Conservation (phyloP, 345 rosid species). For the Salix purpurea region DNA sequence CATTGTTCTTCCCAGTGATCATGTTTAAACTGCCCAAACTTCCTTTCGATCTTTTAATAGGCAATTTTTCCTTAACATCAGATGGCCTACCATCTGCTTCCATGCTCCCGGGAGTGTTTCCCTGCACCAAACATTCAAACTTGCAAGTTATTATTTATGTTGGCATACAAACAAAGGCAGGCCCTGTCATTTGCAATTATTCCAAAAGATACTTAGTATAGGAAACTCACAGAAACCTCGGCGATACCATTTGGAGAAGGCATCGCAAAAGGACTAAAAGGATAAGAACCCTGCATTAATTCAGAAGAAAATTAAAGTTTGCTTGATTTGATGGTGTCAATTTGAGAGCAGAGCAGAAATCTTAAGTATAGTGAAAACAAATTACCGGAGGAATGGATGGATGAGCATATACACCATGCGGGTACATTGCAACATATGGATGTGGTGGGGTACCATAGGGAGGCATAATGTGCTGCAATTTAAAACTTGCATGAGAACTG, state of each 20-base stretch:
- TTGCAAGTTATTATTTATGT: slow-evolving; percentile 11
- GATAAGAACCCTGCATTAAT: slow-evolving; percentile 77
- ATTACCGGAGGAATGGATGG: slow-evolving; percentile 92
- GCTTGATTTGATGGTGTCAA: slow-evolving; percentile 3
- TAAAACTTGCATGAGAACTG: slow-evolving; percentile 8
- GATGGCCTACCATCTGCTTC: slow-evolving; percentile 78
- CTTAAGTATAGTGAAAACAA: slow-evolving; percentile 4
- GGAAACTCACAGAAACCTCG: slow-evolving; percentile 68
- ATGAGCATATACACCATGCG: slow-evolving; percentile 94
- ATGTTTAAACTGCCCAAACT: slow-evolving; percentile 93
- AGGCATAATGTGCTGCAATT: slow-evolving; percentile 90
- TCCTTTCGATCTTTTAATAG: slow-evolving; percentile 96
- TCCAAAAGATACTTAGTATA: slow-evolving; percentile 8
- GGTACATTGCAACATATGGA: slow-evolving; percentile 98
- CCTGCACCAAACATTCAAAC: slow-evolving; percentile 38
- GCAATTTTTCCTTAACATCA: slow-evolving; percentile 87
- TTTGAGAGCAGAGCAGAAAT: background rate
- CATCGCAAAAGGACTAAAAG: slow-evolving; percentile 93
- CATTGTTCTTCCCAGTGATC: slow-evolving; percentile 81
- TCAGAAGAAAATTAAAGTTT: slow-evolving; percentile 3
- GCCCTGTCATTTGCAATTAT: background rate
- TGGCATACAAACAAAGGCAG: slow-evolving; percentile 6
- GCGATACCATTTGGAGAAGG: slow-evolving; percentile 88
- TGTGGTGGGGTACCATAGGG: slow-evolving; percentile 96
- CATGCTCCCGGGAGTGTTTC: slow-evolving; percentile 60